Base-by-base conservation (phyloP, 2,329 filamentous ascomycete species). In the Epichloe bromicola region DNA sequence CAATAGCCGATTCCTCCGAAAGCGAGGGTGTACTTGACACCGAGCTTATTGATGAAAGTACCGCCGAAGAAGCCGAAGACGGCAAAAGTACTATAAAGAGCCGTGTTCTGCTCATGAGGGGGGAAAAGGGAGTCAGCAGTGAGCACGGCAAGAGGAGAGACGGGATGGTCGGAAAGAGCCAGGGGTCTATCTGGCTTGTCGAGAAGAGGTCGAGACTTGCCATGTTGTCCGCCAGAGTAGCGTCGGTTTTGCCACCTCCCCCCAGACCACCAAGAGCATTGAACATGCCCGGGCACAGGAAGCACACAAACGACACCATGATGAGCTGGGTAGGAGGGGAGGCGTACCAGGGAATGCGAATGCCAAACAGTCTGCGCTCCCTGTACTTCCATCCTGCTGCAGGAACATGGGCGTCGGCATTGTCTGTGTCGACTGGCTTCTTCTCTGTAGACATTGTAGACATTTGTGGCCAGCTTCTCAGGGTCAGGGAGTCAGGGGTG, bases 1-100 rank as follows among this genome's bases (percentile, higher is more conserved):
- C 76, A 80, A 69, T 90, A 91, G 46, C 86, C 86, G 40, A 88
- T 66, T 19, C 86, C 85, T 49, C 86, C 86, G 58, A 90, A 76
- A 3, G 79, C 74, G 46, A 90, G 71, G 6, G 85, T 82, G 23
- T 73, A 61, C 59, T 77, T 79, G 55, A 88, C 75, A 50, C 86
- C 86, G 46, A 88, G 73, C 58, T 77, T 79, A 70, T 91, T 91
- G 68, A 84, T 81, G 60, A 89, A 77, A 41, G 84, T 89, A 51
- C 84, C 84, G 56, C 85, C 83, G 62, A 85, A 76, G 67, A 87
- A 78, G 52, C 79, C 84, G 36, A 81, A 73, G 46, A 80, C 70
- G 36, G 78, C 78, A 63, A 88, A 87, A 39, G 82, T 83, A 53
- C 79, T 78, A 69, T 88, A 86, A 34, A 88, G 66, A 14, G 83